Evolutionary conservation across 352 stramenopile species (phyloP).

Genomic region (Globisporangium takayamanum): DNA sequence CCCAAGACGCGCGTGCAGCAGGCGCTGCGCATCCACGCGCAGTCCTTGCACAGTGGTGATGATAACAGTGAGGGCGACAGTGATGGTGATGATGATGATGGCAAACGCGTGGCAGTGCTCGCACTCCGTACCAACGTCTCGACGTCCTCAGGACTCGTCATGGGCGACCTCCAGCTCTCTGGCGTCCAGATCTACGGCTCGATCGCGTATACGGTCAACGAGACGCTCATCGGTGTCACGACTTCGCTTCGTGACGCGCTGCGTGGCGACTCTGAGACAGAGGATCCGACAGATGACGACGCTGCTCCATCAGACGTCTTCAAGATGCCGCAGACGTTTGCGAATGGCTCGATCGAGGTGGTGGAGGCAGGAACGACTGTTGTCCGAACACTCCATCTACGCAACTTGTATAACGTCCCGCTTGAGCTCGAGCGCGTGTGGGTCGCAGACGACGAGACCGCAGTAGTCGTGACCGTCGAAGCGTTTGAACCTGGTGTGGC

Average conservation of each 20-base stretch:
- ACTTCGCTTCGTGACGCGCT: not conserved
- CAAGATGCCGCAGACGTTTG: constrained; percentile 1
- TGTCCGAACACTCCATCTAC: constrained; percentile 2
- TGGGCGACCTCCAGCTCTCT: constrained; percentile 19
- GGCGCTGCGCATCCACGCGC: constrained; percentile 25
- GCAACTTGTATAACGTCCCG: constrained; percentile 33
- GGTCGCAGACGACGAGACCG: constrained; percentile 10
- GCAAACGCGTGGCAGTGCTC: constrained; percentile 18
- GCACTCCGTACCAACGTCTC: constrained; percentile 31
- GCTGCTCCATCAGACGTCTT: not conserved
- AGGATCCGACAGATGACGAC: not conserved
- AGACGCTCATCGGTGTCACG: constrained; percentile 24
- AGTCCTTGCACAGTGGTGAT: not conserved
- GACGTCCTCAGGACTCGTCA: constrained; percentile 9
- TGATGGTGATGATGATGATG: not conserved
- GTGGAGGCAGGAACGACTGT: constrained; percentile 9
- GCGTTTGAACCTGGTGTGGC: constrained; percentile 21
- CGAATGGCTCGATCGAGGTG: constrained; percentile 7
- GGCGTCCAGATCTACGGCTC: constrained; percentile 20
- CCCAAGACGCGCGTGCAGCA: constrained; percentile 26
- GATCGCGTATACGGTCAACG: constrained; percentile 19
- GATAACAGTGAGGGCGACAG: not conserved
- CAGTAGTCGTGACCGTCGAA: constrained; percentile 22
- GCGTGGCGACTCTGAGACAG: not conserved
- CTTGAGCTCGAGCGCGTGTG: constrained; percentile 43